phyloP scores from a whole-genome alignment of 345 rosid genomes.

The Lumnitzera littorea region DNA sequence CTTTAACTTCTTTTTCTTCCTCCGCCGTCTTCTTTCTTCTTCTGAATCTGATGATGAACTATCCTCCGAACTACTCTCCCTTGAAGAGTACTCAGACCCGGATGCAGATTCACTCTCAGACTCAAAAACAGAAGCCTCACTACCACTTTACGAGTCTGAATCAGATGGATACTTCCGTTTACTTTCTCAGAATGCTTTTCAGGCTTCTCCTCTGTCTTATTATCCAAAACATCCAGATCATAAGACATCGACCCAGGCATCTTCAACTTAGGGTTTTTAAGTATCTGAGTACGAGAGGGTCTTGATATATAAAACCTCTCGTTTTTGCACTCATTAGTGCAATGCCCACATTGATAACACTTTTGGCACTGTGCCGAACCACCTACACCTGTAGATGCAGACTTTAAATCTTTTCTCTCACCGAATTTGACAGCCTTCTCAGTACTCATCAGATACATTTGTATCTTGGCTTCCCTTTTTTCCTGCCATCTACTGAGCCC shows the following conservation, averaged over 20 bases:
- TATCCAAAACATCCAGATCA: constrained; percentile 46
- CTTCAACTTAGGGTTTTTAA: constrained; percentile 80
- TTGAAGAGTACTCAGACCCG: constrained; percentile 53
- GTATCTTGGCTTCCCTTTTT: constrained; percentile 91
- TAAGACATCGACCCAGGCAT: constrained; percentile 47
- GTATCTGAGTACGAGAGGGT: constrained; percentile 91
- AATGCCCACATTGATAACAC: constrained; percentile 86
- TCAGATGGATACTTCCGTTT: constrained; percentile 73
- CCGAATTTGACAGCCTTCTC: constrained; percentile 89
- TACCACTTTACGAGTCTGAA: constrained; percentile 59
- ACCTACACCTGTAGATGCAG: constrained; percentile 35
- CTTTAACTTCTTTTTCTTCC: constrained; percentile 59
- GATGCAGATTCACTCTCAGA: constrained; percentile 66
- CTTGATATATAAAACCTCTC: constrained; percentile 88
- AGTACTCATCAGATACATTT: constrained; percentile 98
- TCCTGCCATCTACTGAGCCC: constrained; percentile 99
- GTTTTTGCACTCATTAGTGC: constrained; percentile 95
- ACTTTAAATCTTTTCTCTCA: constrained; percentile 78
- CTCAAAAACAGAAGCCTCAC: constrained; percentile 91
- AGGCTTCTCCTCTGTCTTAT: constrained; percentile 29
- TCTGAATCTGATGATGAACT: constrained; percentile 77
- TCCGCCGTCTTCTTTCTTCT: constrained; percentile 54
- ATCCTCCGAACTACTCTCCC: constrained; percentile 52
- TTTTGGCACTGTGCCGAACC: constrained; percentile 76
- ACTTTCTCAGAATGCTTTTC: constrained; percentile 57